These are phyloP conservation scores for Aspergillus neoniger DNA, from an alignment of 2,329 filamentous ascomycete species.

Conservation along the genomic window DNA sequence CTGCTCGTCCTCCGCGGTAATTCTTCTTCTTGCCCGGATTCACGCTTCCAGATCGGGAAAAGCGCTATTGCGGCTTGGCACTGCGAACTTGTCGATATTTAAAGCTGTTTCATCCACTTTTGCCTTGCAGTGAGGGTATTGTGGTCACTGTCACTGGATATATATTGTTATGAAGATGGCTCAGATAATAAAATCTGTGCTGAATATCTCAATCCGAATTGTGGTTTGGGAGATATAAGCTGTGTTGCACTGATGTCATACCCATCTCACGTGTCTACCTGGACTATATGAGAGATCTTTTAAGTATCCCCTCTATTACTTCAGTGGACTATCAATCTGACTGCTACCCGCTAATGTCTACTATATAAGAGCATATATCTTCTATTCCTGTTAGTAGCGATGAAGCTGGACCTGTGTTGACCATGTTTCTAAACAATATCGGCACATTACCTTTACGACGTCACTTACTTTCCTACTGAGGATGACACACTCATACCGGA, in stretches of 20 bases:
- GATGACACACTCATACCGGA: not conserved
- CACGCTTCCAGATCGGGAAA: conserved; percentile 24
- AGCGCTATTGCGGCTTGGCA: conserved; percentile 19
- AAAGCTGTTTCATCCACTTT: not conserved
- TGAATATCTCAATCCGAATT: not conserved
- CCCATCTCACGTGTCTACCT: not conserved
- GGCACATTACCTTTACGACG: not conserved
- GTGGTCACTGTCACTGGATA: not conserved
- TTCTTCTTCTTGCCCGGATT: conserved; percentile 21
- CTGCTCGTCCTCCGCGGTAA: conserved; percentile 17
- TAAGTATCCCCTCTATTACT: not conserved
- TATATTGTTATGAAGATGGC: not conserved
- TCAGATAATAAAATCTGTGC: not conserved
- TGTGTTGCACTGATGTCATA: conserved; percentile 6
- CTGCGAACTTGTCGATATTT: not conserved
- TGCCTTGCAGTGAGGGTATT: not conserved
- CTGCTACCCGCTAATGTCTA: not conserved
- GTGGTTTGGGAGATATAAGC: not conserved
- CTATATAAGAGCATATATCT: too few species aligned
- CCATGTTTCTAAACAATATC: not conserved
- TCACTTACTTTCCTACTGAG: not conserved
- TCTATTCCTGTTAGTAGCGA: not conserved
- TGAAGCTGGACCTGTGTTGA: not conserved
- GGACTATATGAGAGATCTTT: not conserved
- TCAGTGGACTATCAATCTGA: not conserved